A percentile compares a stretch with the other conserved stretches of the same genome.
Conservation (phyloP, 75 land plant species). For the Picea sitchensis region DNA sequence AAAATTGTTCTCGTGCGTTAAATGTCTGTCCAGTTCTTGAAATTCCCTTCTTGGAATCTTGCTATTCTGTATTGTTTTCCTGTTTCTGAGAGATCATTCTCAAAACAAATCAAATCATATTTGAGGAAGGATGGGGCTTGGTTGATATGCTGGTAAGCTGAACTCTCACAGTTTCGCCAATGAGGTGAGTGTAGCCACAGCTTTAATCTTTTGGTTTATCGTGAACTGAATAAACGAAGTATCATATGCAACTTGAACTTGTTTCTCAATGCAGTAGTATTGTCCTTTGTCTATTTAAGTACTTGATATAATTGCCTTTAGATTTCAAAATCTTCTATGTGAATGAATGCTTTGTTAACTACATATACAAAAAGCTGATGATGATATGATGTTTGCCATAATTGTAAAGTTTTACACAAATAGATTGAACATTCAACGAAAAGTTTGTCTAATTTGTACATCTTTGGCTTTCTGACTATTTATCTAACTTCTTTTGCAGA, state of each 20-base stretch:
- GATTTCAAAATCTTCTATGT: not conserved
- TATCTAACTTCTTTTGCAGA: constrained; percentile 10
- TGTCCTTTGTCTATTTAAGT: not conserved
- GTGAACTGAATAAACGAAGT: not conserved
- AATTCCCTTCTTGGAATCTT: not conserved
- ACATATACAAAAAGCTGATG: not conserved
- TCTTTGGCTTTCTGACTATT: not conserved
- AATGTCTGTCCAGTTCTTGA: not conserved
- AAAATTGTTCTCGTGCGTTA: not conserved
- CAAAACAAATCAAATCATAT: constrained; percentile 4
- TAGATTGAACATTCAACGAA: not conserved
- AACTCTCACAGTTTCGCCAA: not conserved
- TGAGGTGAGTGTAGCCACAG: constrained; percentile 5
- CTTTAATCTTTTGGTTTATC: not conserved
- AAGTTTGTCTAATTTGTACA: not conserved
- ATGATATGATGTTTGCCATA: not conserved
- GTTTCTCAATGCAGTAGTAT: not conserved
- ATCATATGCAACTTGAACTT: constrained; percentile 1
- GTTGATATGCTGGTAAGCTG: constrained; percentile 2
- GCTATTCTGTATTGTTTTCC: not conserved
- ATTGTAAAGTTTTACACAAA: not conserved
- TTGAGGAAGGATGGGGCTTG: constrained; percentile 3
- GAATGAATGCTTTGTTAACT: not conserved
- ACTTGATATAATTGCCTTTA: not conserved
- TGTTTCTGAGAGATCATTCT: constrained; percentile 2